Base-by-base conservation (phyloP, 2,329 filamentous ascomycete genomes). In the Akanthomyces uredinophilus region DNA sequence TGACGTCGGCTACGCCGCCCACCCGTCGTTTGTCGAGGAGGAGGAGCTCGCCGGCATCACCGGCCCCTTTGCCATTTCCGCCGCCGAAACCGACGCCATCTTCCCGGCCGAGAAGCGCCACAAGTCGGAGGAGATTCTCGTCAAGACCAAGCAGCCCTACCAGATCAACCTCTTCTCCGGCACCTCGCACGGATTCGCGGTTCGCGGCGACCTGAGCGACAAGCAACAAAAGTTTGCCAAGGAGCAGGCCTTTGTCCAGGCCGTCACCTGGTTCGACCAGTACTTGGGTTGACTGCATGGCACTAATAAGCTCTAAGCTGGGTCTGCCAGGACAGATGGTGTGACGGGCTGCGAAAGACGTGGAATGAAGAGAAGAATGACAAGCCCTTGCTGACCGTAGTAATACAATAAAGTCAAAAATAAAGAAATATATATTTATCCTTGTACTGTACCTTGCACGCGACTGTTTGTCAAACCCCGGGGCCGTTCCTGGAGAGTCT, bases 221-320 rank as follows among this genome's bases (percentile, higher is more conserved):
- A 75, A 76, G 22, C 66, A 70, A 61, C 75, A 84, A 70, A 85
- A 82, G 74, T 93, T 86, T 71, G 89, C 87, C 37, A 93, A 93
- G 80, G 89, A 94, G 76, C 82, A 87, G 71, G 90, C 91, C 0
- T 93, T 93, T 72, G 75, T 82, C 66, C 90, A 94, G 79, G 89
- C 90, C 29, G 81, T 92, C 58, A 75, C 80, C 63, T 95, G 89
- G 89, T 92, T 94, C 70, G 83, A 89, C 60, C 79, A 87, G 18
- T 77, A 71, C 57, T 63, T 75, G 24, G 52, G 57, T 51, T 55
- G 59, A 56, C 35, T 53, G 20, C 35, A n/a, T 22, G 49, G 49
- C n/a, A 18, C 47, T 11, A 44, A 11, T 11, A 51, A 32, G 44
- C 55, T 58, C 35, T 51, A 32, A 16, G 22, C 5, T 29, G n/a